Conservation (phyloP, 225 moss, liverwort and hornwort species). For the Pleurozium schreberi region DNA sequence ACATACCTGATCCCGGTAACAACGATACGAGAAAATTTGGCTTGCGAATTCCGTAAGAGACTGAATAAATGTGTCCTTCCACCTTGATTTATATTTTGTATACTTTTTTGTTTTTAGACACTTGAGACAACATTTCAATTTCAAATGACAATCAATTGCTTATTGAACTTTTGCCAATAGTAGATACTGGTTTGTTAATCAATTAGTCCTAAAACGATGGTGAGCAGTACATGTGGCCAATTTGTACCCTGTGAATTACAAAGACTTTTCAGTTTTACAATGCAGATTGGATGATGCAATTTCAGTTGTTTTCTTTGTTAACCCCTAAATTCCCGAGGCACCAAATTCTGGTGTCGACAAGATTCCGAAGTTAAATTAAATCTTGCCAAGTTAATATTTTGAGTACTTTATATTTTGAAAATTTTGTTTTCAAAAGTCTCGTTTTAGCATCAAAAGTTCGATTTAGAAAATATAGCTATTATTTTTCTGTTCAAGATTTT, state of each 20-base stretch:
- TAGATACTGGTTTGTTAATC: background rate
- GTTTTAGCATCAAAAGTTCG: no score
- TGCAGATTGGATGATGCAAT: background rate
- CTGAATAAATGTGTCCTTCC: background rate
- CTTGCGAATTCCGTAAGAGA: background rate
- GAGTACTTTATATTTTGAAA: no score
- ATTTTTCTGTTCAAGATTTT: no score
- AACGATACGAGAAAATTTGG: background rate
- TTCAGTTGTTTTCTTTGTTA: background rate
- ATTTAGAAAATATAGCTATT: no score
- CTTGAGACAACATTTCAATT: background rate
- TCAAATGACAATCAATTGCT: background rate
- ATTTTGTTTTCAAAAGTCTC: no score
- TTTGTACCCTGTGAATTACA: background rate
- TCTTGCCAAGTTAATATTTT: no score
- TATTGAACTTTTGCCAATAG: background rate
- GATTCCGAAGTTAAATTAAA: background rate
- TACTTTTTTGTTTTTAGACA: background rate
- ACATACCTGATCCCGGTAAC: background rate
- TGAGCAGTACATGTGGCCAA: background rate
- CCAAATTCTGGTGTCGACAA: background rate
- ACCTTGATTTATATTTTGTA: background rate
- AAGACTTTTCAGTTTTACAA: background rate
- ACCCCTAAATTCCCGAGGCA: background rate
- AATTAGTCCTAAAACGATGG: background rate